Evolutionary conservation across 202 grass and related monocot species (phyloP).

Genomic region (Hordeum pubiflorum): DNA sequence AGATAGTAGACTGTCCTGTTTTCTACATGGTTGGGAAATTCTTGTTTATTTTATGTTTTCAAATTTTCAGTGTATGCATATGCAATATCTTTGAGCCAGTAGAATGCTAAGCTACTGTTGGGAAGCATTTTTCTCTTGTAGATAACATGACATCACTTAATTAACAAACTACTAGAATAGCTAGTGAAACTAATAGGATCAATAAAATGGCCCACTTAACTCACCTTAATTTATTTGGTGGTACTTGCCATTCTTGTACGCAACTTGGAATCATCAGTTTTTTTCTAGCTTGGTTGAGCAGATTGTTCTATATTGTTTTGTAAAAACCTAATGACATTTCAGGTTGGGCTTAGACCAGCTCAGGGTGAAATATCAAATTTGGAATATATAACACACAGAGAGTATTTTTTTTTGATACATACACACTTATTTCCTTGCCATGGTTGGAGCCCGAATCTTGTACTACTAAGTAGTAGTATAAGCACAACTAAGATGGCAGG

Average conservation of each 20-base stretch:
- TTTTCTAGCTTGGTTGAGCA: background rate
- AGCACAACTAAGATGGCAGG: background rate
- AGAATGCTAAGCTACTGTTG: constrained; percentile 6
- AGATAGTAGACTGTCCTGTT: background rate
- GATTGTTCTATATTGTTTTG: background rate
- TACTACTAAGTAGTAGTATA: background rate
- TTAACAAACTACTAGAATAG: background rate
- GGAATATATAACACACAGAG: background rate
- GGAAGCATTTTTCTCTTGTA: background rate
- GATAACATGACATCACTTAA: background rate
- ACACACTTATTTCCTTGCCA: background rate
- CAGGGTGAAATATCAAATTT: background rate
- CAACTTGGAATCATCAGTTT: background rate
- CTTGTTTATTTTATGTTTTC: constrained; percentile 16
- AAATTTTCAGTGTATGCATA: background rate
- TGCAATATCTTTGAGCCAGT: constrained; percentile 3
- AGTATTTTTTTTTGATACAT: background rate
- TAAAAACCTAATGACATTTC: background rate
- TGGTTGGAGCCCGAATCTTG: background rate
- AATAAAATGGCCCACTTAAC: background rate
- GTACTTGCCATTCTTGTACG: background rate
- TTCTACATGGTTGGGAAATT: background rate
- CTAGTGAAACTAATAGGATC: background rate
- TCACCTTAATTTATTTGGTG: background rate
- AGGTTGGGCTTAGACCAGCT: background rate